These are phyloP conservation scores for Aspergillus caelatus DNA, from an alignment of 2,329 filamentous ascomycete genomes.

Conservation along the genomic window DNA sequence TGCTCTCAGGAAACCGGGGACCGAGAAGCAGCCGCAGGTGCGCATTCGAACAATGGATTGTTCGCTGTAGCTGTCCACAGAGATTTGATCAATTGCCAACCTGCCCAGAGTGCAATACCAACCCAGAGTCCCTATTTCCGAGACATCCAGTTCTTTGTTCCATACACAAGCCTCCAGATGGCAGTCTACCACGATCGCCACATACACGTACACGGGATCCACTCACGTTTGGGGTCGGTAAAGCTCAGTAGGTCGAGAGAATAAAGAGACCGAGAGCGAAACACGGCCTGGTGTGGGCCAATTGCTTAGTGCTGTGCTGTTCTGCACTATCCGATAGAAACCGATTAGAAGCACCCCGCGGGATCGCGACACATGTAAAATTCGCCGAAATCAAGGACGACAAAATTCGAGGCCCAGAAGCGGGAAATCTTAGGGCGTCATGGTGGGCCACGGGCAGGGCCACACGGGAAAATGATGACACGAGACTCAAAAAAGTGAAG, in stretches of 20 bases:
- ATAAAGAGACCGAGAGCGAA: constrained; percentile 3
- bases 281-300: constrained; percentile 2
- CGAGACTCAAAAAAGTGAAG: constrained; percentile 19
- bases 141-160: constrained; percentile 20
- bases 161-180: constrained; percentile 13
- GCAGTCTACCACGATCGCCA: constrained; percentile 12
- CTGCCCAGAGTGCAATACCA: constrained; percentile 13
- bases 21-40: constrained; percentile 19
- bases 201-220: constrained; percentile 10
- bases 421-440: constrained; percentile 26
- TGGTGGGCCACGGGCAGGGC: constrained; percentile 26
- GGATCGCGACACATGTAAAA: constrained; percentile 23
- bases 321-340: constrained; percentile 15
- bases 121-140: constrained; percentile 18
- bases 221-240: constrained; percentile 9
- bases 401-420: constrained; percentile 18
- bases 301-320: background rate
- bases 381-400: constrained; percentile 15
- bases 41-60: constrained; percentile 36
- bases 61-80: constrained; percentile 30
- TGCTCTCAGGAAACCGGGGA: constrained; percentile 17
- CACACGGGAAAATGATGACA: constrained; percentile 25
- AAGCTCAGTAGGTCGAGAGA: constrained; percentile 9
- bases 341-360: constrained; percentile 12
- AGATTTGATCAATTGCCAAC: constrained; percentile 9